Base-by-base conservation (phyloP, 331 rosid species). In the Quercus lobata region DNA sequence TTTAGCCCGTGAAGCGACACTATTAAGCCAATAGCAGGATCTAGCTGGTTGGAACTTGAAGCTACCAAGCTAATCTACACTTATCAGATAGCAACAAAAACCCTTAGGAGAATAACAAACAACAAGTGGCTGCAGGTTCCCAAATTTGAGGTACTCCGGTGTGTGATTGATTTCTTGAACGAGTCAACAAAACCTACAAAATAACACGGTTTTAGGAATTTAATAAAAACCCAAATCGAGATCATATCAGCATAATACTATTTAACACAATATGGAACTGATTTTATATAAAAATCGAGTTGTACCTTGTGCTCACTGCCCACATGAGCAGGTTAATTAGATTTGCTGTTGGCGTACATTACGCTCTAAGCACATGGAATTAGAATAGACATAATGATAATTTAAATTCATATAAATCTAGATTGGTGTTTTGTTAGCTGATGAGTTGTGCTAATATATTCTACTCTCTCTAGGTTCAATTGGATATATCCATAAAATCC, bases 361-460 rank as follows among this genome's bases (percentile, higher is more conserved):
- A 79, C 87, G 93, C 84, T 57, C 69, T 3, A 81, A 65, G 83
- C 94, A 92, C 97, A 90, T 92, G 56, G 37, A 78, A 70, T 56
- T 68, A 58, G 17, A 76, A 7, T 49, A 16, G 6, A 24, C 16
- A 69, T 69, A 58, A 60, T 71, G 2, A 22, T 73, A 30, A 72
- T 69, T 81, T 58, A 53, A 78, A 55, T 71, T 52, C 35, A 24
- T 72, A 32, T 57, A 11, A 76, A 80, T 73, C 77, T 83, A 53
- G 83, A 72, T 76, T 74, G 54, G 78, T 80, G 78, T 86, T 75
- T 80, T 56, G 71, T 87, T 85, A 69, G 82, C 82, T 74, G 68
- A 73, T 71, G 84, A 80, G 79, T 76, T 84, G 87, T 84, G 46
- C 58, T 30, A 19, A 68, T 46, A 53, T 61, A 41, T 41, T 41